phyloP scores from a whole-genome alignment of 805 yeast genomes.

The Wickerhamomyces xylosicus region DNA sequence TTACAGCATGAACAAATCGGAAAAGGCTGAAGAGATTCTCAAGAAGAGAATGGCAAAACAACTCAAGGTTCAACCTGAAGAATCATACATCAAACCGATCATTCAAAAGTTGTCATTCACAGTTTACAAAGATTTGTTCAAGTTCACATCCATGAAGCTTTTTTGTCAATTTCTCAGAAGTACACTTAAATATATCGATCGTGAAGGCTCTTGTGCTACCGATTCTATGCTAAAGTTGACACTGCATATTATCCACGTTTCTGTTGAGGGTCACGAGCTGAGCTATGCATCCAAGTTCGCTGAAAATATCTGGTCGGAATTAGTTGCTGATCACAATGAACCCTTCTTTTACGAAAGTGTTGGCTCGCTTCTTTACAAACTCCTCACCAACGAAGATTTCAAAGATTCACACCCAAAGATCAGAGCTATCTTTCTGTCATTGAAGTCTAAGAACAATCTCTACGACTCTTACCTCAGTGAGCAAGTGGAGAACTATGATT shows the following conservation, averaged over 20 bases:
- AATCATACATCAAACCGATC: slow-evolving; percentile 50
- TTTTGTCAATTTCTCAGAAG: slow-evolving; percentile 44
- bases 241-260: slow-evolving; percentile 60
- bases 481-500: slow-evolving; percentile 27
- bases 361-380: slow-evolving; percentile 27
- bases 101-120: slow-evolving; percentile 24
- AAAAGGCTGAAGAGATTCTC: slow-evolving; percentile 64
- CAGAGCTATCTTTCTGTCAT: slow-evolving; percentile 37
- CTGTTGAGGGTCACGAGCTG: slow-evolving; percentile 28
- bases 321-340: slow-evolving; percentile 27
- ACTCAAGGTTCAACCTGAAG: slow-evolving; percentile 28
- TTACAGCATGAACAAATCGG: slow-evolving; percentile 67
- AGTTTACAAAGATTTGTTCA: slow-evolving; percentile 34
- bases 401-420: slow-evolving; percentile 40
- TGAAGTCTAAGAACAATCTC: slow-evolving; percentile 19
- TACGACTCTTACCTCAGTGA: slow-evolving; percentile 22
- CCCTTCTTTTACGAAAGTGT: slow-evolving; percentile 27
- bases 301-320: slow-evolving; percentile 25
- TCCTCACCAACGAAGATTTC: slow-evolving; percentile 32
- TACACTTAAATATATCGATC: slow-evolving; percentile 29
- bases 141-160: slow-evolving; percentile 40
- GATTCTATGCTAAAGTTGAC: slow-evolving; percentile 52
- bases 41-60: slow-evolving; percentile 38
- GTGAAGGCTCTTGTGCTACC: slow-evolving; percentile 27
- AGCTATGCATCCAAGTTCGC: slow-evolving; percentile 19